phyloP scores from a whole-genome alignment of 1,139 yeast species.

The Spathaspora sp. region DNA sequence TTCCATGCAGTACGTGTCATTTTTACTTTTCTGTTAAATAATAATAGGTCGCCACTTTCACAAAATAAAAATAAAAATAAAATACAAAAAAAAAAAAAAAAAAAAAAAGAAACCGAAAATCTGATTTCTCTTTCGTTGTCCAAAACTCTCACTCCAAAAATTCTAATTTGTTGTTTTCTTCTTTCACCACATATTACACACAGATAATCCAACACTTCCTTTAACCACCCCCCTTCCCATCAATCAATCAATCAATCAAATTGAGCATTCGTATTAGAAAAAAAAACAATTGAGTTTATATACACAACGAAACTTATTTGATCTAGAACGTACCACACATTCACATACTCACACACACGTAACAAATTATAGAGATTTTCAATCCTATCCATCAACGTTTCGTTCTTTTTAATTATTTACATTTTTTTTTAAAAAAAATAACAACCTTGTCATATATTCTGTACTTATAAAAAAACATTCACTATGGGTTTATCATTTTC shows the following conservation, averaged over 20 bases:
- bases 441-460: not conserved
- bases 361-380: not conserved
- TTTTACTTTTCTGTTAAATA: not conserved
- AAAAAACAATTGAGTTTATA: not conserved
- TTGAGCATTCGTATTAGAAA: not conserved
- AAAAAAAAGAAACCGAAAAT: conserved; percentile 1
- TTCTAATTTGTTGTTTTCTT: conserved; percentile 16
- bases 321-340: not conserved
- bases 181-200: conserved; percentile 2
- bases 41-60: not conserved
- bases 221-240: conserved; percentile 1
- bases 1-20: conserved; percentile 1
- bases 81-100: no score
- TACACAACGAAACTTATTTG: not conserved
- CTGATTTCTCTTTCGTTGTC: conserved; percentile 5
- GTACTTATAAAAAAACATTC: not conserved
- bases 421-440: not conserved
- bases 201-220: no score
- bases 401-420: not conserved
- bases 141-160: conserved; percentile 6
- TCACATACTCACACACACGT: not conserved
- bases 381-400: not conserved
- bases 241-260: conserved; percentile 7
- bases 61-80: no score
- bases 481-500: conserved; percentile 39